Evolutionary conservation across 441 rosid genomes (phyloP), one percentile per base, ranked within the genome.

Genomic region (Pelargonium cotyledonis): DNA sequence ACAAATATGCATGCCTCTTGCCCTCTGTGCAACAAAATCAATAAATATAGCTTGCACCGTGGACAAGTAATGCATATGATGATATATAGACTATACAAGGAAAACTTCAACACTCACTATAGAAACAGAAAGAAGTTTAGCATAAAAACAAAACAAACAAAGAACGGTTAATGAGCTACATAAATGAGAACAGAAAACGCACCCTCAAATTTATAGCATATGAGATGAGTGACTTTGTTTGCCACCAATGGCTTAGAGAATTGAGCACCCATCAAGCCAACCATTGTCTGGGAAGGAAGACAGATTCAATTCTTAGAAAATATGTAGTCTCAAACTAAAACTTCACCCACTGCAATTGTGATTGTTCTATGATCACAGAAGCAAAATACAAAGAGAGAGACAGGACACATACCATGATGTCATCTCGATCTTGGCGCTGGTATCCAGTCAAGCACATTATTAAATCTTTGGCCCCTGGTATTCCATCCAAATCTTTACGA

Each of bases 161-260:
- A 63, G 14, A 46, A 58, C 35, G 14, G 12, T 19, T 10, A 8
- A 18, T 18, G 62, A 18, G 11, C 3, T 57, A 8, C 29, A 57
- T 8, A 18, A 49, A 15, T 31, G 8, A 38, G 68, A 58, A 9
- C n/a, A 18, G 6, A 71, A 75, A 72, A 1, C 78, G 16, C 73
- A 92, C 98, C 98, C 80, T 95, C 98, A 82, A 90, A 89, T 80
- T 95, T 90, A 74, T 95, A 95, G 83, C 97, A 92, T 67, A 95
- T 79, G 71, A 95, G 93, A 85, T 95, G 98, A 4, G 99, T 92
- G 40, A 89, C 86, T 79, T 84, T 86, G 82, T 81, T 89, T 16
- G 98, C 99, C 65, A 86, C 90, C 80, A 95, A 76, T 0, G 98
- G 97, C 82, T 92, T 95, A 3, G 93, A 92, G 84, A 92, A 92